phyloP scores from a whole-genome alignment of 164 flowering plant species.

The Macadamia tetraphylla region DNA sequence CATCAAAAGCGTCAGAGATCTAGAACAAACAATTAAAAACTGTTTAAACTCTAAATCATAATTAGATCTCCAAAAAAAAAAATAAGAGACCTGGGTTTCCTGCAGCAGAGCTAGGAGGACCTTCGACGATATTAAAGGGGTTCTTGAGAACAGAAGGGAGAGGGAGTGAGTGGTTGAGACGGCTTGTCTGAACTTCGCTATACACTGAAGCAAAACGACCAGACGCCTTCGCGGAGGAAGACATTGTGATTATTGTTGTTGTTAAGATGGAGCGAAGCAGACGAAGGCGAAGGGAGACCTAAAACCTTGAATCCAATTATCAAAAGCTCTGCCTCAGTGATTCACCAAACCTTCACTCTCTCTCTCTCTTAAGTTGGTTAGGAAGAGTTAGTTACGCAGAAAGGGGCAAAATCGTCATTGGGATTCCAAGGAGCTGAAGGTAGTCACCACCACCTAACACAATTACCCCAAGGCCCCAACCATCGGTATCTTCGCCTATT shows the following conservation, averaged over 20 bases:
- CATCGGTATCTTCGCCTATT: no score
- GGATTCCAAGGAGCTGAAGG: not conserved
- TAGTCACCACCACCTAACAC: no score
- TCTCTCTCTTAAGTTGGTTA: not conserved
- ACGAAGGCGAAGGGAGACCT: not conserved
- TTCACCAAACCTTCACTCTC: not conserved
- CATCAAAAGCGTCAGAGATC: not conserved
- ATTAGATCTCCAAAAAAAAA: not conserved
- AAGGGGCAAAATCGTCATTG: not conserved
- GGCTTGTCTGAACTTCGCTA: conserved; percentile 71
- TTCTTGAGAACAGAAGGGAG: conserved; percentile 64
- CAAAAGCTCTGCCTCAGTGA: not conserved
- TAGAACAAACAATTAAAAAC: not conserved
- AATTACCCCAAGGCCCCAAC: no score
- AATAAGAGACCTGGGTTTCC: conserved; percentile 63
- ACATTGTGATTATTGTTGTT: not conserved
- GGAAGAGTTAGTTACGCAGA: not conserved
- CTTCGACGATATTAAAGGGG: conserved; percentile 60
- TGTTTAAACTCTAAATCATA: not conserved
- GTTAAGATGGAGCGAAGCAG: not conserved
- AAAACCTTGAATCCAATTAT: not conserved
- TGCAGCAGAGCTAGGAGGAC: conserved; percentile 83
- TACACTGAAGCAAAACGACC: conserved; percentile 49
- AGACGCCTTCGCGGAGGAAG: not conserved
- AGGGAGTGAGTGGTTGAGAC: conserved; percentile 65